Evolutionary conservation across 441 rosid genomes (phyloP).

Genomic region (Theobroma grandiflorum): DNA sequence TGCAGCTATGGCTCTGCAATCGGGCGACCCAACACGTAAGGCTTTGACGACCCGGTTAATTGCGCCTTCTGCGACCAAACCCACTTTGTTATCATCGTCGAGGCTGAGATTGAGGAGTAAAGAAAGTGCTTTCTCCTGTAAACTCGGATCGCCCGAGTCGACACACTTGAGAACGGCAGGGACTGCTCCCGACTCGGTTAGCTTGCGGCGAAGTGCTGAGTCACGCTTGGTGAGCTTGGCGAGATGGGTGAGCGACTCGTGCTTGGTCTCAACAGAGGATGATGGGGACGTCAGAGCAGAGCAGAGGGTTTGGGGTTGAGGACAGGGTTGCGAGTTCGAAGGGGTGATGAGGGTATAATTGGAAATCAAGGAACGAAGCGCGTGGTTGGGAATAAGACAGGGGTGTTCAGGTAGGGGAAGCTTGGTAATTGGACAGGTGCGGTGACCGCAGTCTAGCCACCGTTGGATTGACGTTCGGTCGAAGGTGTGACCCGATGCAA

Average conservation of each 20-base stretch:
- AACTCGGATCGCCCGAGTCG: constrained; percentile 46
- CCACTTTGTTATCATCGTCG: constrained; percentile 92
- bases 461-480: constrained; percentile 91
- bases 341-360: constrained; percentile 51
- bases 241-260: constrained; percentile 66
- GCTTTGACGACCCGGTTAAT: constrained; percentile 61
- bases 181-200: constrained; percentile 82
- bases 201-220: constrained; percentile 60
- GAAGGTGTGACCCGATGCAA: constrained; percentile 95
- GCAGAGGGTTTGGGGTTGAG: constrained; percentile 57
- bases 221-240: constrained; percentile 67
- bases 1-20: constrained; percentile 82
- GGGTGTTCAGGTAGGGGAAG: constrained; percentile 78
- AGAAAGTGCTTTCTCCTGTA: constrained; percentile 76
- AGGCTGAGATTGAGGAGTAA: constrained; percentile 84
- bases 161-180: constrained; percentile 70
- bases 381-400: constrained; percentile 84
- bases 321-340: constrained; percentile 32
- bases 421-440: constrained; percentile 87
- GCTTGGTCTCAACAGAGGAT: constrained; percentile 52
- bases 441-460: constrained; percentile 92
- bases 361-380: constrained; percentile 84
- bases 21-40: constrained; percentile 60
- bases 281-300: constrained; percentile 60
- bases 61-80: constrained; percentile 93